phyloP scores from a whole-genome alignment of 441 rosid species.

The Adansonia madagascariensis region DNA sequence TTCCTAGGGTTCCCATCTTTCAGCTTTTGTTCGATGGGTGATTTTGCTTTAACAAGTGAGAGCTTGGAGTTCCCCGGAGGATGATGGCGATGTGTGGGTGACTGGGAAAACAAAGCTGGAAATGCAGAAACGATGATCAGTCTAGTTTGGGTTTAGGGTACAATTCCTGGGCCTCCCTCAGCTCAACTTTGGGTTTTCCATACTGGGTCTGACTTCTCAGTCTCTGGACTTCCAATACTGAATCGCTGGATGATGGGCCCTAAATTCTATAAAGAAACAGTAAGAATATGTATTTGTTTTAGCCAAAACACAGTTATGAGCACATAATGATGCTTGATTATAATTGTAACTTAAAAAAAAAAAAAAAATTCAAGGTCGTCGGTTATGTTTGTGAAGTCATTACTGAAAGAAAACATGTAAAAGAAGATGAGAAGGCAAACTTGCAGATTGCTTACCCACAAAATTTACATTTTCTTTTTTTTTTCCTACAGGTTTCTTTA shows the following conservation, averaged over 20 bases:
- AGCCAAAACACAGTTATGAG: too few relatives aligned
- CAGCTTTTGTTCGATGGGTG: slow-evolving; percentile 28
- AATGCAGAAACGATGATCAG: neutral
- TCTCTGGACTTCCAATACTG: too few relatives aligned
- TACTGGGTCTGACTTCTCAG: too few relatives aligned
- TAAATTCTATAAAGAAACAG: too few relatives aligned
- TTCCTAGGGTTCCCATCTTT: slow-evolving; percentile 81
- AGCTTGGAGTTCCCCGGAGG: neutral
- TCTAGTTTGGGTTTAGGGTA: slow-evolving; percentile 16
- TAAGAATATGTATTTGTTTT: too few relatives aligned
- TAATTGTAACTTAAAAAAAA: too few relatives aligned
- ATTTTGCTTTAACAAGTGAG: neutral
- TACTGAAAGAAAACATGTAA: neutral
- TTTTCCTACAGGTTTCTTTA: neutral
- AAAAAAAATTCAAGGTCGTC: neutral
- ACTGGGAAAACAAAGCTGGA: neutral
- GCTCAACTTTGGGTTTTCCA: slow-evolving; percentile 10
- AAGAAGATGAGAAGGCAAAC: neutral
- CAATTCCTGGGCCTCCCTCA: neutral
- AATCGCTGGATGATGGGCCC: too few relatives aligned
- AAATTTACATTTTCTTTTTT: neutral
- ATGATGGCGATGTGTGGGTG: neutral
- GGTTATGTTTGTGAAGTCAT: neutral
- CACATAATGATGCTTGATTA: too few relatives aligned
- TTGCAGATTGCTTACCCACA: neutral